Conservation (phyloP, 768 basidiomycete species). For the Termitomyces sp. region DNA sequence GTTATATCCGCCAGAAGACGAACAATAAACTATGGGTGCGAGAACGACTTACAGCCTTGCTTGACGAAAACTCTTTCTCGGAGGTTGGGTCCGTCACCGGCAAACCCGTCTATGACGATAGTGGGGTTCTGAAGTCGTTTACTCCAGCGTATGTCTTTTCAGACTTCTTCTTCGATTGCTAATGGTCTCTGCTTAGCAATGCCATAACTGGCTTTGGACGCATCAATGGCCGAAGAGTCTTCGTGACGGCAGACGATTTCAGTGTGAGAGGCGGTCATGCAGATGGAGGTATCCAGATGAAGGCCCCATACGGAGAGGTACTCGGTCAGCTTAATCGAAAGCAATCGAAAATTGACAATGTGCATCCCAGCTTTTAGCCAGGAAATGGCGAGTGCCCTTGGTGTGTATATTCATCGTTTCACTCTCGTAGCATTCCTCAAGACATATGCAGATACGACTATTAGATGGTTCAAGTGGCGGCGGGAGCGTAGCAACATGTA, state of each 20-base stretch:
- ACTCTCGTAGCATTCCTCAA: neutral
- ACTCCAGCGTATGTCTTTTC: constrained; percentile 31
- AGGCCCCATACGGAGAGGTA: constrained; percentile 41
- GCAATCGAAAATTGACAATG: neutral
- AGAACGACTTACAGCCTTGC: constrained; percentile 32
- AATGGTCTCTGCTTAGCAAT: constrained; percentile 24
- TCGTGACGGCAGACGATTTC: constrained; percentile 40
- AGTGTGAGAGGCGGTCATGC: constrained; percentile 44
- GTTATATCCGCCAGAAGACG: constrained; percentile 38
- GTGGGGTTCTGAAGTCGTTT: constrained; percentile 30
- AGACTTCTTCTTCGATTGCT: neutral
- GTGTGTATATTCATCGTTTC: constrained; percentile 20
- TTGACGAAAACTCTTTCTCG: constrained; percentile 32
- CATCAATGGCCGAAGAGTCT: constrained; percentile 33
- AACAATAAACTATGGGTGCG: constrained; percentile 41
- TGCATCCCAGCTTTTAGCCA: constrained; percentile 28
- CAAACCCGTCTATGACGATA: constrained; percentile 28
- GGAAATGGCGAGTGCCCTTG: constrained; percentile 34
- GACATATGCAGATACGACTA: constrained; percentile 30
- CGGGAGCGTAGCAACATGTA: constrained; percentile 39
- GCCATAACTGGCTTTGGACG: constrained; percentile 37
- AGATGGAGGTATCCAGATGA: constrained; percentile 38
- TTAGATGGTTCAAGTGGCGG: constrained; percentile 43
- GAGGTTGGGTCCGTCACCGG: constrained; percentile 40
- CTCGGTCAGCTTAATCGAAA: neutral